Evolutionary conservation across 345 rosid genomes (phyloP).

Genomic region (Anastatica hierochuntica): DNA sequence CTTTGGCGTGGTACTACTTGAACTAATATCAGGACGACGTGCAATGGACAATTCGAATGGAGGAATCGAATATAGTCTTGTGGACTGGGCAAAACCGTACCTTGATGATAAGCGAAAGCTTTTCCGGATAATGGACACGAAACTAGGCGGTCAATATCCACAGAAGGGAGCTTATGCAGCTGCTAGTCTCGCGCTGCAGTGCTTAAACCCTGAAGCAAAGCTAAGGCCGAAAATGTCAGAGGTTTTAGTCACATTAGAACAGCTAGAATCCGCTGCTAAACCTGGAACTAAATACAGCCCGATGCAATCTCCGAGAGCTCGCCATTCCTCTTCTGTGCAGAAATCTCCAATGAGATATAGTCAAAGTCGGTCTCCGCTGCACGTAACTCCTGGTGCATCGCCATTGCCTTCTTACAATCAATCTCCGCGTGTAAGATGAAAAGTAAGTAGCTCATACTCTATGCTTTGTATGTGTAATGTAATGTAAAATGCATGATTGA

Average conservation of each 20-base stretch:
- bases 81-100: conserved; percentile 70
- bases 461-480: background rate
- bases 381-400: conserved; percentile 44
- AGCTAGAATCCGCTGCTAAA: conserved; percentile 21
- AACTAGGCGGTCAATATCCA: conserved; percentile 63
- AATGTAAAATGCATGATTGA: conserved; percentile 7
- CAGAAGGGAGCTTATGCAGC: conserved; percentile 47
- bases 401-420: conserved; percentile 49
- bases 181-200: conserved; percentile 47
- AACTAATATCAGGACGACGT: conserved; percentile 50
- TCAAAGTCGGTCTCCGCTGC: conserved; percentile 40
- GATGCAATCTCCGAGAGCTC: conserved; percentile 20
- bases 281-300: conserved; percentile 12
- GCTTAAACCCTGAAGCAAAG: conserved; percentile 49
- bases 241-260: conserved; percentile 38
- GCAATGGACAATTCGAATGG: conserved; percentile 42
- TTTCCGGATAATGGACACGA: conserved; percentile 63
- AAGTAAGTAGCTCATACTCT: background rate
- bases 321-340: conserved; percentile 19
- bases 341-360: conserved; percentile 42
- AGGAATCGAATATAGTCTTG: conserved; percentile 51
- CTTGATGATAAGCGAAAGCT: conserved; percentile 49
- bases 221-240: conserved; percentile 57
- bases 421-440: conserved; percentile 39
- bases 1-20: conserved; percentile 63